These are phyloP conservation scores for Bruguiera hainesii DNA, from an alignment of 441 rosid species.

Conservation along the genomic window DNA sequence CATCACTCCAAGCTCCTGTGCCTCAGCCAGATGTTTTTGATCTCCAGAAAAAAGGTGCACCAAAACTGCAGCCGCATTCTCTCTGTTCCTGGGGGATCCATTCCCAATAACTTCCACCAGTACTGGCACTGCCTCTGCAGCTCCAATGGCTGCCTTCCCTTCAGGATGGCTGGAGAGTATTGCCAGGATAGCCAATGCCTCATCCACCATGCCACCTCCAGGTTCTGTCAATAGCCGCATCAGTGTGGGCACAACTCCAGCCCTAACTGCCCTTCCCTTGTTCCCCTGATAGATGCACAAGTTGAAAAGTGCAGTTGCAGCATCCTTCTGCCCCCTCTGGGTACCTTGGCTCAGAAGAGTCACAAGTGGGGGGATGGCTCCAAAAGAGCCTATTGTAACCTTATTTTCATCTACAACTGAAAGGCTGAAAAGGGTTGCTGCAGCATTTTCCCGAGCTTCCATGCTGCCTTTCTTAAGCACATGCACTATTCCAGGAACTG, in stretches of 20 bases:
- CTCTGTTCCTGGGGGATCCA: conserved; percentile 62
- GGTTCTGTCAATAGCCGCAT: conserved; percentile 57
- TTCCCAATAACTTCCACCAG: conserved; percentile 52
- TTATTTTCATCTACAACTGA: conserved; percentile 70
- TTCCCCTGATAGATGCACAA: conserved; percentile 74
- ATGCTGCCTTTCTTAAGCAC: conserved; percentile 57
- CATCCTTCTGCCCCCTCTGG: conserved; percentile 71
- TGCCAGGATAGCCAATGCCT: conserved; percentile 63
- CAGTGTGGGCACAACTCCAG: conserved; percentile 60
- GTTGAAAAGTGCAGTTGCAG: conserved; percentile 71
- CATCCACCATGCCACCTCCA: conserved; percentile 66
- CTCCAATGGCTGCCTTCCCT: conserved; percentile 57
- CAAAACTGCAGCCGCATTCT: conserved; percentile 68
- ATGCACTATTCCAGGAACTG: conserved; percentile 66
- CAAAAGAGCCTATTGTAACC: conserved; percentile 58
- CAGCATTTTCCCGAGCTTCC: no score
- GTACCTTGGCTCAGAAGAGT: conserved; percentile 57
- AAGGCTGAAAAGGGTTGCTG: conserved; percentile 48
- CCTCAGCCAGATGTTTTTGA: conserved; percentile 46
- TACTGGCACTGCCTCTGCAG: conserved; percentile 56
- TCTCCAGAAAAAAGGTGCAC: conserved; percentile 63
- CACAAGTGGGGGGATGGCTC: conserved; percentile 64
- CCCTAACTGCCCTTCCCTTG: conserved; percentile 69
- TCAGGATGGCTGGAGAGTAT: conserved; percentile 64
- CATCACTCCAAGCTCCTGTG: conserved; percentile 54